Conservation (phyloP, 768 basidiomycete species). For the Clathrus columnatus region DNA sequence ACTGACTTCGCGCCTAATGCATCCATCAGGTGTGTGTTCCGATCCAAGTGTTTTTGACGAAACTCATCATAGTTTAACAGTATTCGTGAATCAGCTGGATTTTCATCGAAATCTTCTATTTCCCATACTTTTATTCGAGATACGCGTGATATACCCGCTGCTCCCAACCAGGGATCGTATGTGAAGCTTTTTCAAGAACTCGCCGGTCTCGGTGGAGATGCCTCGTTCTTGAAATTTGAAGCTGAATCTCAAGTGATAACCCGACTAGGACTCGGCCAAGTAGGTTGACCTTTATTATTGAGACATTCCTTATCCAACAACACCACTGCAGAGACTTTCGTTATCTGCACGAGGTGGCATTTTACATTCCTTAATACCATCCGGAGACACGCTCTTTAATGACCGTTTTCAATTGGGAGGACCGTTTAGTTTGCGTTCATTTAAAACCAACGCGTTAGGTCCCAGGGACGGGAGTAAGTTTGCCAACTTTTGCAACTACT, state of each 20-base stretch:
- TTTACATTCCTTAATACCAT: constrained; percentile 50
- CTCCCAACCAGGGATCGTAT: constrained; percentile 54
- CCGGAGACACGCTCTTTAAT: constrained; percentile 47
- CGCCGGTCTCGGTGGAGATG: constrained; percentile 78
- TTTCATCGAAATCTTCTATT: constrained; percentile 72
- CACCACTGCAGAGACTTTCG: constrained; percentile 53
- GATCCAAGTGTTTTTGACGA: background rate
- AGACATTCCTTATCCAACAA: constrained; percentile 3
- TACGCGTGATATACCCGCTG: constrained; percentile 55
- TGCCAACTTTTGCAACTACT: background rate
- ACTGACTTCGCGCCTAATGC: constrained; percentile 63
- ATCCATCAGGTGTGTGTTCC: constrained; percentile 65
- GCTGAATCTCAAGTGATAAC: constrained; percentile 57
- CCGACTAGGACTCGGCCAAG: constrained; percentile 46
- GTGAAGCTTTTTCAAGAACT: constrained; percentile 54
- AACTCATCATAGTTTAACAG: background rate
- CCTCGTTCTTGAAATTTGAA: constrained; percentile 66
- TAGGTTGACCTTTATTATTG: constrained; percentile 29
- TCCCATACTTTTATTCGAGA: constrained; percentile 71
- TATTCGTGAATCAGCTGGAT: constrained; percentile 74
- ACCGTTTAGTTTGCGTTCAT: constrained; percentile 73
- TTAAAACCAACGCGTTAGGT: constrained; percentile 69
- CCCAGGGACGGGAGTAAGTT: constrained; percentile 61
- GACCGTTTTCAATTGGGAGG: constrained; percentile 95
- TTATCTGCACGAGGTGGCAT: constrained; percentile 65